Evolutionary conservation across 1,284 basidiomycete species (phyloP), one percentile per base, ranked within the genome.

Genomic region (Pseudozyma thailandica): DNA sequence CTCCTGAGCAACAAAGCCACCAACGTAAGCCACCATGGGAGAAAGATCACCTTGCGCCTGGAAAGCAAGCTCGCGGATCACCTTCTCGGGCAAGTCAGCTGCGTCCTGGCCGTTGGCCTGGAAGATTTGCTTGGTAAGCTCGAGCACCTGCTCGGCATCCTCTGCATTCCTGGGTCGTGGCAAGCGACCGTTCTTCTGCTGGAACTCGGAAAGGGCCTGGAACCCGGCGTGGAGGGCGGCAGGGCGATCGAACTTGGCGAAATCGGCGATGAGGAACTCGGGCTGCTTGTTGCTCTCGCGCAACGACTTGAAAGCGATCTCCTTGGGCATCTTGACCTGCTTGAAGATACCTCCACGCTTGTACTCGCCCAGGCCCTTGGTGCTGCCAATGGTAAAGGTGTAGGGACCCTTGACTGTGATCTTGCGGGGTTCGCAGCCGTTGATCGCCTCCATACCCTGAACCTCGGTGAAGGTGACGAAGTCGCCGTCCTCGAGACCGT

Each of bases 311-410:
- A 82, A 83, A 31, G 69, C 88, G 54, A 98, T 86, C 63, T 93
- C 88, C 86, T 96, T 97, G 21, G 96, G 96, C 93, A 96, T 94
- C 86, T 98, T 99, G 79, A 98, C 93, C 85, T 99, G 96, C 16
- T 92, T 94, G 83, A 98, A 99, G 74, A 95, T 91, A 48, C 96
- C 96, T 28, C 94, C 96, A 28, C 89, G 85, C 79, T 90, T 89
- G 86, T 98, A 98, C 45, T 89, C 87, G 50, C 90, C 87, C 13
- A 81, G 71, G 12, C 72, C 62, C 26, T 73, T 60, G 9, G 81
- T 82, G 69, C 81, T 86, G 71, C 79, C 81, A 45, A 82, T 82
- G 20, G 80, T 72, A 68, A 82, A 82, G 3, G 80, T 80, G 63
- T 82, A 82, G 15, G 80, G 80, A 83, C 86, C 96, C 83, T 97